Percentiles rank a stretch among this genome's conserved stretches.
Evolutionary conservation across 495 filamentous ascomycete species (phyloP).

Genomic region (Penicillium samsonianum): DNA sequence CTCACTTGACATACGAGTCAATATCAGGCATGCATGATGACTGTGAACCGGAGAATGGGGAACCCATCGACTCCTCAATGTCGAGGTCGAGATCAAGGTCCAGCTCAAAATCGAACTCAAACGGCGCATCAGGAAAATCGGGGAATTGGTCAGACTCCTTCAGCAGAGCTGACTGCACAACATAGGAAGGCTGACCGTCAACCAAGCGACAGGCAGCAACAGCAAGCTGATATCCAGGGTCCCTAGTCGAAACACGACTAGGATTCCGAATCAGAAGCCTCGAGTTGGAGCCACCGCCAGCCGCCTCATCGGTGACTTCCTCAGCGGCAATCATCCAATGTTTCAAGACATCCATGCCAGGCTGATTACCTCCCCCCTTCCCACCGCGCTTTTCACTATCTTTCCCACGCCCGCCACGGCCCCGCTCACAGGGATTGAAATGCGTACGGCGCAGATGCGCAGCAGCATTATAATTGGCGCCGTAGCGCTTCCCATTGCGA

Average conservation of each 20-base stretch:
- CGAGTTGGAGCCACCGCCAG: not conserved
- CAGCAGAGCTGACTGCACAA: conserved; percentile 32
- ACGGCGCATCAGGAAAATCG: conserved; percentile 30
- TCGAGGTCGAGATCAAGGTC: not conserved
- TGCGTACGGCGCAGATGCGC: conserved; percentile 89
- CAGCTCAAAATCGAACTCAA: conserved; percentile 16
- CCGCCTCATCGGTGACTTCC: conserved; percentile 37
- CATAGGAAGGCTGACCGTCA: conserved; percentile 11
- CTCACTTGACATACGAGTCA: conserved; percentile 41
- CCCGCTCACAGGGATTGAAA: conserved; percentile 69
- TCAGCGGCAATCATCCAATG: conserved; percentile 78
- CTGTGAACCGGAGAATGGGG: conserved; percentile 35
- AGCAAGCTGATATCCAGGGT: conserved; percentile 1
- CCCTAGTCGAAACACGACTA: not conserved
- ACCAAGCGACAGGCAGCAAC: conserved; percentile 1
- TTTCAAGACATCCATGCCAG: conserved; percentile 78
- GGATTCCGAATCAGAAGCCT: not conserved
- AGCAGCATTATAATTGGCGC: conserved; percentile 93
- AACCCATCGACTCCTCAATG: not conserved
- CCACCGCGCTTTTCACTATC: conserved; percentile 70
- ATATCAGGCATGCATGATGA: conserved; percentile 35
- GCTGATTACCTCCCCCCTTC: conserved; percentile 80
- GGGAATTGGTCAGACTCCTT: conserved; percentile 36
- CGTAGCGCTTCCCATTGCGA: conserved; percentile 73
- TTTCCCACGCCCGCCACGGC: conserved; percentile 54